These are phyloP conservation scores for Ascochyta clinopodiicola DNA, from an alignment of 2,329 filamentous ascomycete species.

Conservation along the genomic window DNA sequence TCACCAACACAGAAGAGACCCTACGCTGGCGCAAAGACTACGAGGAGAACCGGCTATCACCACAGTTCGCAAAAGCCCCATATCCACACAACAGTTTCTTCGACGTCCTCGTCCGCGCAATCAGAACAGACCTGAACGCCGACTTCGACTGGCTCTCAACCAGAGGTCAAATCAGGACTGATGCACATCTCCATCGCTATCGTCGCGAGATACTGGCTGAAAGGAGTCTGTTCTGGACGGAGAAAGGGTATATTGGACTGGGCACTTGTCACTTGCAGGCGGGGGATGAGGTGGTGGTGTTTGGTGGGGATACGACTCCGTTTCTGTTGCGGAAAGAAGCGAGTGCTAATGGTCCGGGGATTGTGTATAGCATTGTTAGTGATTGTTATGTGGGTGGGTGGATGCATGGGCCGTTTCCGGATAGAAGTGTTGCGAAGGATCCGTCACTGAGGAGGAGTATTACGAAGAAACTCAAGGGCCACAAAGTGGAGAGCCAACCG, in stretches of 20 bases:
- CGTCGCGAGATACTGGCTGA: constrained; percentile 8
- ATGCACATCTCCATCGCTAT: constrained; percentile 10
- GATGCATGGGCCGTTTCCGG: constrained; percentile 12
- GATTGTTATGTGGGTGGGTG: constrained; percentile 12
- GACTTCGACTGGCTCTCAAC: constrained; percentile 11
- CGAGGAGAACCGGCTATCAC: constrained; percentile 6
- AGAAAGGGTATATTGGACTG: constrained; percentile 8
- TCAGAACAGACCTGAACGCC: constrained; percentile 8
- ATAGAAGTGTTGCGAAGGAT: constrained; percentile 4
- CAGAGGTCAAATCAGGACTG: constrained; percentile 9
- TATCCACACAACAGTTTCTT: constrained; percentile 11
- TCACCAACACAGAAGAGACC: background rate
- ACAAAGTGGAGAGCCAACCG: background rate
- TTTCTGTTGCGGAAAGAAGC: constrained; percentile 3
- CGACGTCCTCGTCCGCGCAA: constrained; percentile 2
- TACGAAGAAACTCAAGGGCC: constrained; percentile 6
- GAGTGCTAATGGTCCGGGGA: background rate
- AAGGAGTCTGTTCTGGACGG: constrained; percentile 10
- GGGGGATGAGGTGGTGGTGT: constrained; percentile 9
- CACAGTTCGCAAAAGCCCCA: constrained; percentile 1
- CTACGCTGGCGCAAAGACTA: constrained; percentile 10
- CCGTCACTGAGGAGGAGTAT: constrained; percentile 5
- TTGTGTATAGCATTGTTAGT: constrained; percentile 9
- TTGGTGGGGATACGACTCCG: constrained; percentile 12
- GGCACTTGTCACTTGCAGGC: constrained; percentile 3